These are phyloP conservation scores for Dipteronia sinensis DNA, from an alignment of 345 rosid genomes.

Conservation along the genomic window DNA sequence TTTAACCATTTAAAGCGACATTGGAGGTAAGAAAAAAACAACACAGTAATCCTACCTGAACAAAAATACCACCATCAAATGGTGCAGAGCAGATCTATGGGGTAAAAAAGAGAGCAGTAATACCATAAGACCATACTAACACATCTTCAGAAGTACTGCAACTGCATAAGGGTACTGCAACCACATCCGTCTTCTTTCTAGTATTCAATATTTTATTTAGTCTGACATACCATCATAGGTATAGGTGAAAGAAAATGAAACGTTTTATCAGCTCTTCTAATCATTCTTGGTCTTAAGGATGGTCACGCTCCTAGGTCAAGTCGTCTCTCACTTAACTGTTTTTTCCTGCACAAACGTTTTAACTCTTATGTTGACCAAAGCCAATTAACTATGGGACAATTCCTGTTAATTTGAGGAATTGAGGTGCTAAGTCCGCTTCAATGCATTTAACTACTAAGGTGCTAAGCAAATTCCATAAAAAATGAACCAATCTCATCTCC, in stretches of 20 bases:
- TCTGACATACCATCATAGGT: background rate
- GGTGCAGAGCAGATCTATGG: no score
- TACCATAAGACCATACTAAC: no score
- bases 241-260: background rate
- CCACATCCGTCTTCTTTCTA: background rate
- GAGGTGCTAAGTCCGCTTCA: background rate
- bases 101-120: no score
- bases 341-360: background rate
- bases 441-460: no score
- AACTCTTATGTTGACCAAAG: background rate
- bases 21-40: no score
- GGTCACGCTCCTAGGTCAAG: background rate
- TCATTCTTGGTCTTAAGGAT: background rate
- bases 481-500: no score
- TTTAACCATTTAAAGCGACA: no score
- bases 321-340: background rate
- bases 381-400: background rate
- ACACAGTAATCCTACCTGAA: no score
- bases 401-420: background rate
- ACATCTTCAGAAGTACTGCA: background rate
- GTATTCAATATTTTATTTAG: background rate
- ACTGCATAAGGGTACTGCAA: background rate
- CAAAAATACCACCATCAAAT: no score
- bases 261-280: background rate
- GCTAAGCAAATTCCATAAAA: no score